A percentile compares a stretch with the other conserved stretches of the same genome.
Conservation (phyloP, 208 protist genomes). For the Leishmania tarentolae region DNA sequence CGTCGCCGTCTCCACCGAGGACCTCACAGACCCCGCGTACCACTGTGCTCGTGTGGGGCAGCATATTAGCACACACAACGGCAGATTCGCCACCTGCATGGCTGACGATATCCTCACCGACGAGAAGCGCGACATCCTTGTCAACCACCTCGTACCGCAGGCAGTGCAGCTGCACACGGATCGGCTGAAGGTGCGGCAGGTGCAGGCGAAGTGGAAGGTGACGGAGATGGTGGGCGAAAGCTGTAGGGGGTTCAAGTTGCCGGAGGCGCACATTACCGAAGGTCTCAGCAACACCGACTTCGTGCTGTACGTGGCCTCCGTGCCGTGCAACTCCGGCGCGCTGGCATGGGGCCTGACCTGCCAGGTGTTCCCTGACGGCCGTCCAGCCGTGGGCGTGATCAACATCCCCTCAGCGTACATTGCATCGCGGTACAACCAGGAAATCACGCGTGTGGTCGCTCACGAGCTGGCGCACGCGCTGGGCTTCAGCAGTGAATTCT, state of each 20-base stretch:
- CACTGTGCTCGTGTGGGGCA: too few relatives aligned
- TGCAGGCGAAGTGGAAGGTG: slow-evolving; percentile 24
- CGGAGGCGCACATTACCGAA: slow-evolving; percentile 32
- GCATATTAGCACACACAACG: too few relatives aligned
- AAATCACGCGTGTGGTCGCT: slow-evolving; percentile 18
- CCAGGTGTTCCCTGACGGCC: slow-evolving; percentile 11
- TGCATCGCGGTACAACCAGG: neutral
- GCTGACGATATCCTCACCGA: slow-evolving; percentile 51
- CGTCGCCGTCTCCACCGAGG: too few relatives aligned
- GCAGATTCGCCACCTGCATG: too few relatives aligned
- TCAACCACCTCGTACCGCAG: slow-evolving; percentile 38
- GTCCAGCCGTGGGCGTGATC: slow-evolving; percentile 37
- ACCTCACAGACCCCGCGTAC: too few relatives aligned
- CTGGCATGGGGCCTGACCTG: slow-evolving; percentile 52
- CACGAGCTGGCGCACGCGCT: slow-evolving; percentile 89
- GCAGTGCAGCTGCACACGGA: slow-evolving; percentile 50
- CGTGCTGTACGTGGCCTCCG: slow-evolving; percentile 57
- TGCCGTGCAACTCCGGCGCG: neutral
- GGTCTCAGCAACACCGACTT: slow-evolving; percentile 55
- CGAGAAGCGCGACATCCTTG: slow-evolving; percentile 35
- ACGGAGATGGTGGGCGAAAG: neutral
- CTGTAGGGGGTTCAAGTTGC: slow-evolving; percentile 6
- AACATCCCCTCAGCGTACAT: slow-evolving; percentile 49
- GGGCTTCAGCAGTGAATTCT: slow-evolving; percentile 51
- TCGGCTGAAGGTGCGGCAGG: slow-evolving; percentile 43